These are phyloP conservation scores for Breviolum minutum DNA, from an alignment of 73 alveolate genomes.

Conservation along the genomic window DNA sequence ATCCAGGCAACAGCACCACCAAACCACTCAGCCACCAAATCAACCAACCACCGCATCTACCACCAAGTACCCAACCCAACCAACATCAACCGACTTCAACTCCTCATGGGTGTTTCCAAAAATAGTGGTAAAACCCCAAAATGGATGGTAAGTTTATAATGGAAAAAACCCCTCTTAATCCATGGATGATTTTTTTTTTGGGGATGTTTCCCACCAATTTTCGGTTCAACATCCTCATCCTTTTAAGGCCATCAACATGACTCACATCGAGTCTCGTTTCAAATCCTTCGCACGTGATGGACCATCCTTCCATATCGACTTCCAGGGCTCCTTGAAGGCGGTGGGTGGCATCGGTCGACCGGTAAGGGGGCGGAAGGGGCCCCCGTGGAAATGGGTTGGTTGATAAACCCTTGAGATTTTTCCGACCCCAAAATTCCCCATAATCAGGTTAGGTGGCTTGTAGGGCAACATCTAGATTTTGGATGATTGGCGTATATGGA, in stretches of 20 bases:
- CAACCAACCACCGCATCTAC: too few relatives aligned
- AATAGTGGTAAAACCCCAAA: too few relatives aligned
- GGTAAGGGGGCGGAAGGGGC: background rate
- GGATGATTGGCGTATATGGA: background rate
- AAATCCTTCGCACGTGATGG: slow-evolving; percentile 77
- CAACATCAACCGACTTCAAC: background rate
- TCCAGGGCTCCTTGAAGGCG: slow-evolving; percentile 45
- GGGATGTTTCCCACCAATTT: too few relatives aligned
- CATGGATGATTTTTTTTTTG: too few relatives aligned
- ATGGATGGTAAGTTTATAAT: too few relatives aligned
- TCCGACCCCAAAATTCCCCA: too few relatives aligned
- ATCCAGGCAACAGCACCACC: too few relatives aligned
- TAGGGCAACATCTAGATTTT: background rate
- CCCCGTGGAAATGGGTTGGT: background rate
- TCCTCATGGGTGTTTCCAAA: too few relatives aligned
- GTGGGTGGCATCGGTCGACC: background rate
- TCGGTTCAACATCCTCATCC: too few relatives aligned
- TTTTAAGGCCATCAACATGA: slow-evolving; percentile 71
- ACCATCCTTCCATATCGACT: slow-evolving; percentile 85
- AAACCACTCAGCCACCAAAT: too few relatives aligned
- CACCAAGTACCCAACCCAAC: too few relatives aligned
- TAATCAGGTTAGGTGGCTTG: background rate
- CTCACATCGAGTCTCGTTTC: slow-evolving; percentile 79
- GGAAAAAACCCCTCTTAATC: too few relatives aligned
- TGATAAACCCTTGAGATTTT: background rate